Evolutionary conservation across 192 early-diverging fungal species (phyloP).

Genomic region (Rhizophagus prolifer): DNA sequence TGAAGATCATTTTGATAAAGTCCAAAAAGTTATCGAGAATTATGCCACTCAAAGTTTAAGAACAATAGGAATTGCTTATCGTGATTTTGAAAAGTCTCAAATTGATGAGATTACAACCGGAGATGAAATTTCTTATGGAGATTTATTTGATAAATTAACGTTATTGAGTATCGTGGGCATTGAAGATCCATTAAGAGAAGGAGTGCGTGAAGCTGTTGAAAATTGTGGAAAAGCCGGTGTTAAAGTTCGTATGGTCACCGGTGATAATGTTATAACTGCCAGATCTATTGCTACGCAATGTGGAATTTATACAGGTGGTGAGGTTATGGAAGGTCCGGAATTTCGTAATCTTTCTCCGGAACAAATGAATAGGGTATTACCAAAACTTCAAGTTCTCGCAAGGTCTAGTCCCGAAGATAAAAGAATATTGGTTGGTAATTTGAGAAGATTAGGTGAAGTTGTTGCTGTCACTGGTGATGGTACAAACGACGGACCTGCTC

Average conservation of each 20-base stretch:
- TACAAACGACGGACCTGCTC: slow-evolving; percentile 97
- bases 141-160: slow-evolving; percentile 58
- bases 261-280: slow-evolving; percentile 94
- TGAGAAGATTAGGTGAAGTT: slow-evolving; percentile 89
- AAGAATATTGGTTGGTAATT: slow-evolving; percentile 85
- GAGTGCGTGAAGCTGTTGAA: slow-evolving; percentile 90
- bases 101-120: slow-evolving; percentile 38
- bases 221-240: slow-evolving; percentile 89
- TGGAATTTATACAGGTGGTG: slow-evolving; percentile 88
- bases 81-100: slow-evolving; percentile 73
- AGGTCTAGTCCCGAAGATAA: slow-evolving; percentile 95
- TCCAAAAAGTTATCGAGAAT: slow-evolving; percentile 58
- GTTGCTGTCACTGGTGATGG: slow-evolving; percentile 99
- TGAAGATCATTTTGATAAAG: slow-evolving; percentile 33
- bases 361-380: slow-evolving; percentile 92
- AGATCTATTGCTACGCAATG: slow-evolving; percentile 92
- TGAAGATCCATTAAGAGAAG: slow-evolving; percentile 93
- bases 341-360: slow-evolving; percentile 82
- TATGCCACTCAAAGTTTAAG: slow-evolving; percentile 83
- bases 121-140: slow-evolving; percentile 57
- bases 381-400: slow-evolving; percentile 92
- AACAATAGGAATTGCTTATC: slow-evolving; percentile 86
- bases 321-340: slow-evolving; percentile 92
- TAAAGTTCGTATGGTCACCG: slow-evolving; percentile 98
- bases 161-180: slow-evolving; percentile 93